phyloP scores from a whole-genome alignment of 2,329 filamentous ascomycete species.

The Alternaria sp. region DNA sequence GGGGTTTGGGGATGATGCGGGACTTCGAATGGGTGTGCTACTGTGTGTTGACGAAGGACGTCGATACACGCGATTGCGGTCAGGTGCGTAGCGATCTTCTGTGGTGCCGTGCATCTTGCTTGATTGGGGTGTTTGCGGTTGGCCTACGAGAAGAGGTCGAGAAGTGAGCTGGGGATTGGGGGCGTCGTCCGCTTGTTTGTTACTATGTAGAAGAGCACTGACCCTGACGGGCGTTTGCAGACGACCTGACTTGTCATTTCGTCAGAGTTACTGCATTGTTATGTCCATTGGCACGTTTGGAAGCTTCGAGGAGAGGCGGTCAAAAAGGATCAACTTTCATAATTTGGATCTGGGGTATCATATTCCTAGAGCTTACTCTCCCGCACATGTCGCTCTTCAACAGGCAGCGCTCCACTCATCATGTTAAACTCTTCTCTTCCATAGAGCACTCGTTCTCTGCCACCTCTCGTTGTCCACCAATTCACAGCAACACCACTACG shows the following conservation, averaged over 20 bases:
- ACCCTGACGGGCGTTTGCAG: constrained; percentile 2
- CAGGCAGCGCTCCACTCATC: constrained; percentile 65
- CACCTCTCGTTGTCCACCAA: constrained; percentile 81
- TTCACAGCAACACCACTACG: constrained; percentile 78
- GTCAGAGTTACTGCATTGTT: background rate
- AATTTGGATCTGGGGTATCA: constrained; percentile 24
- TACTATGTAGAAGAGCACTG: constrained; percentile 1
- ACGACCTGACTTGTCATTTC: background rate
- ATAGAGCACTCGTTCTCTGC: constrained; percentile 64
- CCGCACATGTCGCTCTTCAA: constrained; percentile 32
- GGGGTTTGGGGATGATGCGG: background rate
- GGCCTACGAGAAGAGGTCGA: background rate
- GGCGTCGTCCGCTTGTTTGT: constrained; percentile 1
- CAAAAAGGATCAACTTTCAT: background rate
- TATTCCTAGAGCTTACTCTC: constrained; percentile 60
- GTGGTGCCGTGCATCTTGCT: background rate
- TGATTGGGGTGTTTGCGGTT: background rate
- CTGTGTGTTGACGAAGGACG: background rate
- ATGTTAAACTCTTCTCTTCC: constrained; percentile 61
- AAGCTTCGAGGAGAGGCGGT: background rate
- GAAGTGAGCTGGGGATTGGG: background rate
- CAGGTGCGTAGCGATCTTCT: background rate
- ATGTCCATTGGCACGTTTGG: background rate
- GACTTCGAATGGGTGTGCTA: background rate
- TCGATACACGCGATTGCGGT: background rate